These are phyloP conservation scores for Nematocida minor DNA, from an alignment of 371 early-diverging fungal genomes.

Conservation along the genomic window DNA sequence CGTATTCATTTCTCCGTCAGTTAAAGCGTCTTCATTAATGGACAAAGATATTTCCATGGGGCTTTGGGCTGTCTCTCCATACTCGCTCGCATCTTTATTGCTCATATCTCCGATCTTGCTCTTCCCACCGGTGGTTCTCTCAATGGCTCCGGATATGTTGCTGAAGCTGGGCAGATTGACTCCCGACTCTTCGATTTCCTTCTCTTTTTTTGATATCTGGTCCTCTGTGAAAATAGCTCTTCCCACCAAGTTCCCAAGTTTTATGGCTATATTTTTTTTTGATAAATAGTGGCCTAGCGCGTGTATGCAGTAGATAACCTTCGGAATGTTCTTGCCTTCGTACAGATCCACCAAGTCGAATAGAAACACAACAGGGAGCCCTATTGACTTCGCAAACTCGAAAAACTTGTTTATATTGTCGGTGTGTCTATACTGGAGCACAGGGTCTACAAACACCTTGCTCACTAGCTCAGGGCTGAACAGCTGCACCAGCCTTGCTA, in stretches of 20 bases:
- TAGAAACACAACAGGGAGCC: constrained; percentile 79
- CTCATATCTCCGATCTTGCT: neutral
- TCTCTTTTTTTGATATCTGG: constrained; percentile 53
- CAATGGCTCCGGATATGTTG: constrained; percentile 26
- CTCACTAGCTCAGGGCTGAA: constrained; percentile 77
- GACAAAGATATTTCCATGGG: neutral
- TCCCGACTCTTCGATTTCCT: constrained; percentile 54
- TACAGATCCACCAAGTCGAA: constrained; percentile 96
- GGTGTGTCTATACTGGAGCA: constrained; percentile 84
- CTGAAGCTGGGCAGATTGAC: constrained; percentile 56
- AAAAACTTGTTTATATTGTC: constrained; percentile 95
- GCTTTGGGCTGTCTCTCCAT: neutral
- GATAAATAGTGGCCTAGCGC: constrained; percentile 73
- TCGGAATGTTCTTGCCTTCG: constrained; percentile 96
- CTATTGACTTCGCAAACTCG: constrained; percentile 71
- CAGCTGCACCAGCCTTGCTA: constrained; percentile 78
- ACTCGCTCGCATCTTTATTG: neutral
- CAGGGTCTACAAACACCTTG: constrained; percentile 74
- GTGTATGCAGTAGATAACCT: constrained; percentile 97
- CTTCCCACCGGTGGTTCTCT: neutral
- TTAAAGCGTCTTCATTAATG: neutral
- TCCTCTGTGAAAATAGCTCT: constrained; percentile 54
- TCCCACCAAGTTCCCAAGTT: constrained; percentile 53
- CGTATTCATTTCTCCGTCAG: neutral
- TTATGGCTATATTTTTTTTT: constrained; percentile 42